Base-by-base conservation (phyloP, 164 flowering plant genomes). In the Sedum album region DNA sequence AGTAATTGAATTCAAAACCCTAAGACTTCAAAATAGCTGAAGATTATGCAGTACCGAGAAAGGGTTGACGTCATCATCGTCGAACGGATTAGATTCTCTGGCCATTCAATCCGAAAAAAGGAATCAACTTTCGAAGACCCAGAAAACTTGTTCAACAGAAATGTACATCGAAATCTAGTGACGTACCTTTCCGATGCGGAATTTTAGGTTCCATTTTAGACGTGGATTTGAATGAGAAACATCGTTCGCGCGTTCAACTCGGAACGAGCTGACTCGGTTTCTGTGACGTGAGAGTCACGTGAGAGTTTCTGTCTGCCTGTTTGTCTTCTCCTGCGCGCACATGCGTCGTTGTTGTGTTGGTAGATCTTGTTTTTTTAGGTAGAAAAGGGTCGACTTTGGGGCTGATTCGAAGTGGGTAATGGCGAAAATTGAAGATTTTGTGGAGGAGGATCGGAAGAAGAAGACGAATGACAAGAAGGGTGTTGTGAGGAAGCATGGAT, bases 401-500 rank as follows among this genome's bases (percentile, higher is more conserved):
- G 20, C 20, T 57, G 18, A 3, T n/a, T n/a, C 26, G 8, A 23
- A 51, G 2, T 23, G 62, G 33, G 62, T 57, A 72, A 84, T 86
- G 91, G 85, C 84, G 49, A 79, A 75, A 39, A 70, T 82, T 18
- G 82, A 78, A 65, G 35, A 63, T 17, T 1, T 72, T 38, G 79
- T 70, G 35, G 78, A 82, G 21, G 46, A 55, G 25, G 68, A 73
- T 31, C 49, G 69, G 62, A 72, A 62, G 67, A 41, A 42, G 70
- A 31, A 20, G 35, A 62, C n/a, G n/a, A n/a, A n/a, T n/a, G n/a
- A 1, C 6, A 72, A 68, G 69, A 75, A 76, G 18, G 31, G 30
- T 64, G 31, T 30, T 41, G 69, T 61, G 69, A 79, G 79, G 70
- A 88, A 78, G 36, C 91, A 86, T 68, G 93, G 90, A 48, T 86